Evolutionary conservation across 1,139 yeast species (phyloP).

Genomic region (Tardiomyces blankii): DNA sequence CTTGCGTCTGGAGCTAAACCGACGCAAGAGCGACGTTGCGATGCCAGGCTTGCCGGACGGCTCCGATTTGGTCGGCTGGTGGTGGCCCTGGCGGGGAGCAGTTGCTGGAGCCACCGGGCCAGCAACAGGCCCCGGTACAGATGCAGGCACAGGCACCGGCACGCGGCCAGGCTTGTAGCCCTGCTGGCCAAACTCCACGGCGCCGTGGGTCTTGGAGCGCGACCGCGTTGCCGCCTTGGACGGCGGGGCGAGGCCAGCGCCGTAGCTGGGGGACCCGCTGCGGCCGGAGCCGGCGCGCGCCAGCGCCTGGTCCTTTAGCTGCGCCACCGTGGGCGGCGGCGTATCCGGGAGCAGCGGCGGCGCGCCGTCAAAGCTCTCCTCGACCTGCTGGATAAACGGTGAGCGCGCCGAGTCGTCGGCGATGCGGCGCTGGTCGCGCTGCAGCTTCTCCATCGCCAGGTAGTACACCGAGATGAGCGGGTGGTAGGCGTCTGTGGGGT

Average conservation of each 20-base stretch:
- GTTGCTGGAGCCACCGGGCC: no score
- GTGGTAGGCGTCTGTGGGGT: slow-evolving; percentile 86
- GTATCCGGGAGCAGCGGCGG: background rate
- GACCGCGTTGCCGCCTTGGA: background rate
- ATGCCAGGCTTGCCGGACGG: slow-evolving; percentile 2
- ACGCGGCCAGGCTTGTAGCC: no score
- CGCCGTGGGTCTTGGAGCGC: slow-evolving; percentile 1
- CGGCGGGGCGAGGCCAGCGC: background rate
- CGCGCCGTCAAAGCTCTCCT: background rate
- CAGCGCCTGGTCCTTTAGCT: background rate
- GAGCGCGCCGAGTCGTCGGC: background rate
- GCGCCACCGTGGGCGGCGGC: background rate
- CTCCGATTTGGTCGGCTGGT: background rate
- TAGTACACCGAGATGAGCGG: slow-evolving; percentile 82
- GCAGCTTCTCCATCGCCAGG: slow-evolving; percentile 76
- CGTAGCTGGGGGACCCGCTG: background rate
- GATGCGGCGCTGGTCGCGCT: slow-evolving; percentile 30
- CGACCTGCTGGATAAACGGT: background rate
- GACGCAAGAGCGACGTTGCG: slow-evolving; percentile 18
- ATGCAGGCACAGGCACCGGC: no score
- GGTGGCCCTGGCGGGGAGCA: background rate
- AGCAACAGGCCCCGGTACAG: no score
- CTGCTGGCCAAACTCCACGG: background rate
- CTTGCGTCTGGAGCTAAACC: slow-evolving; percentile 19
- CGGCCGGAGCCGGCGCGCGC: background rate